These are phyloP conservation scores for Coniochaeta prunicola DNA, from an alignment of 2,329 filamentous ascomycete species.

Conservation along the genomic window DNA sequence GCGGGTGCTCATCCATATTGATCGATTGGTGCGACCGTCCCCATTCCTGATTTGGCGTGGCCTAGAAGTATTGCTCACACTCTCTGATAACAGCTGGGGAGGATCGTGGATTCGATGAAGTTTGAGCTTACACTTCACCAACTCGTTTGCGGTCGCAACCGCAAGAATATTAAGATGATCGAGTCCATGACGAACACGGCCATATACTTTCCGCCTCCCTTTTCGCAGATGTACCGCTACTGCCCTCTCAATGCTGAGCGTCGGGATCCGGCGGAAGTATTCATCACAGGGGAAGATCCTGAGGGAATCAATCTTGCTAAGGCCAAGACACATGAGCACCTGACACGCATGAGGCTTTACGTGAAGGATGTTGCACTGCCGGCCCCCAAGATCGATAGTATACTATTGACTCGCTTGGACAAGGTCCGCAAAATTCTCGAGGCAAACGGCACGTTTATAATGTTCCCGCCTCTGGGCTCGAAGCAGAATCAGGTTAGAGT, in stretches of 20 bases:
- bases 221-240: slow-evolving; percentile 87
- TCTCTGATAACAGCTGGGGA: slow-evolving; percentile 49
- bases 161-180: slow-evolving; percentile 97
- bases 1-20: slow-evolving; percentile 91
- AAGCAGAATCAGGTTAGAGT: slow-evolving; percentile 80
- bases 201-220: slow-evolving; percentile 95
- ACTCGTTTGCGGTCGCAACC: slow-evolving; percentile 82
- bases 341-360: slow-evolving; percentile 71
- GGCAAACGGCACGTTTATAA: slow-evolving; percentile 88
- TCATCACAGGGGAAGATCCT: slow-evolving; percentile 84
- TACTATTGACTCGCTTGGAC: slow-evolving; percentile 82
- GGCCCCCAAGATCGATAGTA: slow-evolving; percentile 88
- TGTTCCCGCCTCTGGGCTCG: slow-evolving; percentile 82
- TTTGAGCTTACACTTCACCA: slow-evolving; percentile 85
- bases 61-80: background rate
- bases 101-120: slow-evolving; percentile 70
- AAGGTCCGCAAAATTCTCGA: slow-evolving; percentile 98
- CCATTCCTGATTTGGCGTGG: background rate
- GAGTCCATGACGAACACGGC: slow-evolving; percentile 93
- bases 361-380: slow-evolving; percentile 91
- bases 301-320: slow-evolving; percentile 85
- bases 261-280: slow-evolving; percentile 82
- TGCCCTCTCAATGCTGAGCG: slow-evolving; percentile 73
- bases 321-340: slow-evolving; percentile 81
- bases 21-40: slow-evolving; percentile 64